Evolutionary conservation across 768 basidiomycete genomes (phyloP), one percentile per base, ranked within the genome.

Genomic region (Cystofilobasidium capitatum): DNA sequence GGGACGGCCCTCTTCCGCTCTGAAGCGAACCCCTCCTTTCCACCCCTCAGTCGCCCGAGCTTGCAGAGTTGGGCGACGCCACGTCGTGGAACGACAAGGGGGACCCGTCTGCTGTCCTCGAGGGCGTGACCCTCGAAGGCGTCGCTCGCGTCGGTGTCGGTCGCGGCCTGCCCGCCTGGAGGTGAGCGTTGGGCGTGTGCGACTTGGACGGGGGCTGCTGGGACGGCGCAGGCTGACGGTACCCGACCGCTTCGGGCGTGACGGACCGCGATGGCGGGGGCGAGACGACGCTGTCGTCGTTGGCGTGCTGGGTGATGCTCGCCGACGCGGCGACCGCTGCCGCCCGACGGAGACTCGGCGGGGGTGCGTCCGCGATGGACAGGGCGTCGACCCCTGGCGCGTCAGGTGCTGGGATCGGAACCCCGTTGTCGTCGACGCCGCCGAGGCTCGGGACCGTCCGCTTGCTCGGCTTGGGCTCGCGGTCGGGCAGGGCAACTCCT

Each of bases 391-490:
- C 22, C 42, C 39, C 55, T 3, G 68, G 62, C 29, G 62, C 62
- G 24, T 24, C 57, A 29, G 61, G 59, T 9, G 66, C 54, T 10
- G 66, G 60, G 22, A 69, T 54, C n/a, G 57, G 44, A 5, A 59
- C 39, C 29, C 68, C 68, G 10, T 61, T 51, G 16, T n/a, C 24
- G 42, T 68, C 66, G 29, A 55, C 33, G 81, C 86, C 89, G 33
- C 88, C 74, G 60, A 58, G 88, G 64, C 89, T 84, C 9, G 87
- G 88, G 10, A 90, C 87, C 0, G 93, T 93, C 40, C 96, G 86
- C 78, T 87, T 88, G 8, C 96, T 98, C 77, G 90, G 82, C 75
- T 88, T 83, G 2, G 91, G 88, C 68, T 99, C 94, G 51, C 94
- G 86, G 75, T 99, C 96, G 0, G 96, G 93, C 31, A 98, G 79